phyloP scores from a whole-genome alignment of 2,329 filamentous ascomycete species.

The Fusarium decemcellulare region DNA sequence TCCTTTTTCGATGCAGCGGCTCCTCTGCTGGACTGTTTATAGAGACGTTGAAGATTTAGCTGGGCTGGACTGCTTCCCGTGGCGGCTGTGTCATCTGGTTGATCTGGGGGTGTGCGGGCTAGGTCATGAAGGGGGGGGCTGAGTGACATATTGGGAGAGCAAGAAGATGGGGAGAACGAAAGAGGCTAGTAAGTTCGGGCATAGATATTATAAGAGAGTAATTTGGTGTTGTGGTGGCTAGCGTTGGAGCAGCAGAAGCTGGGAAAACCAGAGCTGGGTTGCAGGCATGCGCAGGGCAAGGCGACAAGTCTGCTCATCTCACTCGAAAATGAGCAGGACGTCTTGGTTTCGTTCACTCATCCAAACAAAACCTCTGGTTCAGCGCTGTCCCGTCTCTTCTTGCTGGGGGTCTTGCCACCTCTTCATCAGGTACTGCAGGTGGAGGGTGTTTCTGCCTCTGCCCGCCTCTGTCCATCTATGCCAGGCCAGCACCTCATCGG shows the following conservation, averaged over 20 bases:
- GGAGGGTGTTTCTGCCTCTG: slow-evolving; percentile 29
- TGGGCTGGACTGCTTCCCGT: slow-evolving; percentile 68
- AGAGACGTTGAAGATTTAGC: slow-evolving; percentile 75
- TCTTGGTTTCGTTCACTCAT: neutral
- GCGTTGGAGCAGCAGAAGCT: neutral
- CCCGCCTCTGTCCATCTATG: slow-evolving; percentile 20
- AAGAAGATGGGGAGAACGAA: neutral
- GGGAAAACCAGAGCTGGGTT: neutral
- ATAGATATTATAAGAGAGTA: neutral
- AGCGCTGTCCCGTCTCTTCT: slow-evolving; percentile 3
- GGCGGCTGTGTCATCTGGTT: slow-evolving; percentile 47
- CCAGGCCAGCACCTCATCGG: slow-evolving; percentile 17
- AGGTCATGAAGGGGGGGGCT: slow-evolving; percentile 50
- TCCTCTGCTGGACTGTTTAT: slow-evolving; percentile 71
- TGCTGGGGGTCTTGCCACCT: neutral
- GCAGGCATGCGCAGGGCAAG: neutral
- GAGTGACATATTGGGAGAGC: slow-evolving; percentile 49
- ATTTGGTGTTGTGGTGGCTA: slow-evolving; percentile 20
- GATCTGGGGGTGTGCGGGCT: slow-evolving; percentile 39
- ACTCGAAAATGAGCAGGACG: slow-evolving; percentile 34
- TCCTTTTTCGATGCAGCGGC: slow-evolving; percentile 65
- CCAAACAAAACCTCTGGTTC: neutral
- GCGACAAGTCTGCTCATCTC: slow-evolving; percentile 29
- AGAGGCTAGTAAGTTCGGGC: neutral
- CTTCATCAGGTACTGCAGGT: slow-evolving; percentile 25